Evolutionary conservation across 176 grass and related monocot species (phyloP), one percentile per base, ranked within the genome.

Genomic region (Aegilops sharonensis): DNA sequence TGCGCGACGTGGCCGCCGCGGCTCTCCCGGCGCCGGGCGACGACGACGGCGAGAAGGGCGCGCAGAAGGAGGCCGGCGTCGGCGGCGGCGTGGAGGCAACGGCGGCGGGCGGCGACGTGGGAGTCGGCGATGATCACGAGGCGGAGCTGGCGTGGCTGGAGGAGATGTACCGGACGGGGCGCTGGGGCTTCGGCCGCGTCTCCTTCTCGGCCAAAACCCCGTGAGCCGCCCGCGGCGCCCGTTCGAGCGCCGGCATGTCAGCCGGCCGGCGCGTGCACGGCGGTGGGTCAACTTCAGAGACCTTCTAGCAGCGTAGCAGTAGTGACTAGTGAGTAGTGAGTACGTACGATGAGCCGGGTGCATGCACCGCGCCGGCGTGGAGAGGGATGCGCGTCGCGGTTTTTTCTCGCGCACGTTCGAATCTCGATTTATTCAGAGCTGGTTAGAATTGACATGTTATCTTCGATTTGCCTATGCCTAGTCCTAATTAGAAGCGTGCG

Each of bases 181-280:
- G 89, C 27, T 95, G 95, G 95, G 95, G 92, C 27, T 97, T 97
- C 72, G 95, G 92, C 84, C 93, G 95, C 78, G 79, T 95, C 81
- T 95, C 95, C 84, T 85, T 89, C 66, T 92, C 92, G 0, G 87
- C 85, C 68, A 68, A 72, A 35, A 65, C 66, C 66, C 87, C 88
- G 77, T 94, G 80, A 84, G 12, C 20, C 32, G 73, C 64, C 32
- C 72, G 27, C 71, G n/a, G 11, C 31, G 14, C 64, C 50, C 50
- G 15, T 2, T 54, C 50, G 0, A 18, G 50, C 56, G 56, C 56
- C 56, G 3, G 56, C 56, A 21, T 59, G 56, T 0, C 56, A 21
- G 20, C 56, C n/a, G n/a, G n/a, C n/a, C n/a, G n/a, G n/a, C n/a
- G n/a, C n/a, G n/a, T n/a, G n/a, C 18, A 59, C 56, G 56, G 56